Percentiles rank a stretch among this genome's conserved stretches.
These are phyloP conservation scores for Medicago arabica DNA, from an alignment of 306 rosid genomes.

Conservation along the genomic window DNA sequence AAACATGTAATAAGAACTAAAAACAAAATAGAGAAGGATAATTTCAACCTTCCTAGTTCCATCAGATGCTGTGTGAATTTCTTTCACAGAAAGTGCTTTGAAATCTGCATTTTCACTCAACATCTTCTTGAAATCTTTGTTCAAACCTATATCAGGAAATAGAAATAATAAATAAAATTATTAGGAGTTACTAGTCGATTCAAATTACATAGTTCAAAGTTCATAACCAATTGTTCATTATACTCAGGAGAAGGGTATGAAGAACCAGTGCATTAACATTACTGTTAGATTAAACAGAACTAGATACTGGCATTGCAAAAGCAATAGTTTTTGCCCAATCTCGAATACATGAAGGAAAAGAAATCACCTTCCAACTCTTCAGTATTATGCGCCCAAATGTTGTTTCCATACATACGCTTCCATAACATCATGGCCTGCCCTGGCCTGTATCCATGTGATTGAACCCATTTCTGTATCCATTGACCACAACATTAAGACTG, in stretches of 20 bases:
- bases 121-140: constrained; percentile 87
- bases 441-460: constrained; percentile 77
- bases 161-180: constrained; percentile 1
- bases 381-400: constrained; percentile 70
- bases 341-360: constrained; percentile 15
- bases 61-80: constrained; percentile 70
- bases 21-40: constrained; percentile 41
- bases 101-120: constrained; percentile 78
- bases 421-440: constrained; percentile 95
- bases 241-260: constrained; percentile 32
- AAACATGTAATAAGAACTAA: constrained; percentile 15
- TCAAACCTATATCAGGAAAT: constrained; percentile 61
- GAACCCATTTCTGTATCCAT: constrained; percentile 78
- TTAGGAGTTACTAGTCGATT: constrained; percentile 20
- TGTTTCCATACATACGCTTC: constrained; percentile 86
- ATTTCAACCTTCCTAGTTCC: constrained; percentile 87
- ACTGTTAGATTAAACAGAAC: not conserved
- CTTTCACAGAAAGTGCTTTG: constrained; percentile 67
- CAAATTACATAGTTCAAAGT: constrained; percentile 2
- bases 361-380: constrained; percentile 84
- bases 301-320: not conserved
- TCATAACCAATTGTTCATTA: not conserved
- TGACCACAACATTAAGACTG: constrained; percentile 13
- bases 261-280: constrained; percentile 17
- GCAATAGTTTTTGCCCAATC: not conserved